These are phyloP conservation scores for Sarocladiaceae sp. DNA, from an alignment of 2,329 filamentous ascomycete genomes.

Conservation along the genomic window DNA sequence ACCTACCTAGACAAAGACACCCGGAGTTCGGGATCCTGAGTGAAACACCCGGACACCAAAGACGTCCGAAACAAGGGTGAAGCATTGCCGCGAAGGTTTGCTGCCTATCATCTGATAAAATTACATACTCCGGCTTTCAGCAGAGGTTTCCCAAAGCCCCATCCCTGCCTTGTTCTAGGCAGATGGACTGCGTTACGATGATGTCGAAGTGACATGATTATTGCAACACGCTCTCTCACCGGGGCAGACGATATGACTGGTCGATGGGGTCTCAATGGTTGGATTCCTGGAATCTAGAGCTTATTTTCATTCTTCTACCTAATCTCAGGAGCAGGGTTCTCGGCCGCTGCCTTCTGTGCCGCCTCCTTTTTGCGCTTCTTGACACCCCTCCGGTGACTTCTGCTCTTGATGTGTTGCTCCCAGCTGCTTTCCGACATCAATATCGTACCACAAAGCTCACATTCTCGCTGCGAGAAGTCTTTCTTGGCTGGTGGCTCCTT, in stretches of 20 bases:
- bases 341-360: neutral
- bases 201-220: no score
- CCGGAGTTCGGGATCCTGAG: no score
- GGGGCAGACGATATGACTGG: neutral
- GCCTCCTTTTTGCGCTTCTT: constrained; percentile 27
- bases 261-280: constrained; percentile 4
- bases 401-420: constrained; percentile 31
- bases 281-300: neutral
- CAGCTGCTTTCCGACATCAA: constrained; percentile 47
- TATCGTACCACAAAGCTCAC: constrained; percentile 65
- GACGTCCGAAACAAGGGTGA: no score
- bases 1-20: no score
- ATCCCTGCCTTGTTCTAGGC: no score
- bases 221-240: no score
- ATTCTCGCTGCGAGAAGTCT: constrained; percentile 34
- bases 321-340: constrained; percentile 9
- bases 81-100: no score
- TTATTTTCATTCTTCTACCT: neutral
- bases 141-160: no score
- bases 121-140: no score
- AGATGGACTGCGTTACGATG: no score
- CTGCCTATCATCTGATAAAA: no score
- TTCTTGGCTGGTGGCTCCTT: constrained; percentile 42
- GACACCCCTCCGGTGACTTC: constrained; percentile 26
- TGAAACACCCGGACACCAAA: no score